A percentile compares a stretch with the other conserved stretches of the same genome.
Evolutionary conservation across 345 rosid genomes (phyloP).

Genomic region (Hibiscus tridactylites): DNA sequence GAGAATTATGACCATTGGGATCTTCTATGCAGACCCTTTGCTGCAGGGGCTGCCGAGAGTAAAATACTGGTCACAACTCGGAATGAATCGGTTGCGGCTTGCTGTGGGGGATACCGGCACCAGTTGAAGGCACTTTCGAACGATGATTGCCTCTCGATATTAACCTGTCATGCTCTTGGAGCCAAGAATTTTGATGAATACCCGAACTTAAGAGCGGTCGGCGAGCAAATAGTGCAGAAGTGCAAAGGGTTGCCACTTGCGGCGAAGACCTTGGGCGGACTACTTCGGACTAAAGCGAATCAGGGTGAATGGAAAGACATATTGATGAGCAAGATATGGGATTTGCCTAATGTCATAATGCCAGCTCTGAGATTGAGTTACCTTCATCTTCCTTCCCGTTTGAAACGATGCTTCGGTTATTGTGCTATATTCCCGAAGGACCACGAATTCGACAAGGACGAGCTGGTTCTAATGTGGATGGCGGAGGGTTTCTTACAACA

Average conservation of each 20-base stretch:
- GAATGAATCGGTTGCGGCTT: neutral
- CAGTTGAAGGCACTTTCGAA: conserved; percentile 6
- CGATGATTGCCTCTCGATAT: conserved; percentile 9
- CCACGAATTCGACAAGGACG: conserved; percentile 3
- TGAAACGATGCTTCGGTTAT: conserved; percentile 23
- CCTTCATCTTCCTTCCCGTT: conserved; percentile 16
- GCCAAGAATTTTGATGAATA: neutral
- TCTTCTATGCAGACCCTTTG: conserved; percentile 6
- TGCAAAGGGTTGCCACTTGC: conserved; percentile 30
- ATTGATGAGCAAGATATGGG: conserved; percentile 22
- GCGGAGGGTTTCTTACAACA: conserved; percentile 21
- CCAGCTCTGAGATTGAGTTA: conserved; percentile 17
- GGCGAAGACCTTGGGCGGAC: conserved; percentile 19
- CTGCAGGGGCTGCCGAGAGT: conserved; percentile 8
- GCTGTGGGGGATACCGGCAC: neutral
- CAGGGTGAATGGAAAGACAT: conserved; percentile 10
- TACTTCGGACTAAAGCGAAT: conserved; percentile 3
- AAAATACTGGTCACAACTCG: conserved; percentile 12
- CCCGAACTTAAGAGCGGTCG: neutral
- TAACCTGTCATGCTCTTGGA: conserved; percentile 10
- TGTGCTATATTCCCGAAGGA: conserved; percentile 14
- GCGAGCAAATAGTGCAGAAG: conserved; percentile 2
- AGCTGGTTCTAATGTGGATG: conserved; percentile 21
- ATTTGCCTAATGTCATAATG: conserved; percentile 11
- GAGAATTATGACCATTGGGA: conserved; percentile 4